Evolutionary conservation across 192 early-diverging fungal genomes (phyloP).

Genomic region (Dimargaris verticillata): DNA sequence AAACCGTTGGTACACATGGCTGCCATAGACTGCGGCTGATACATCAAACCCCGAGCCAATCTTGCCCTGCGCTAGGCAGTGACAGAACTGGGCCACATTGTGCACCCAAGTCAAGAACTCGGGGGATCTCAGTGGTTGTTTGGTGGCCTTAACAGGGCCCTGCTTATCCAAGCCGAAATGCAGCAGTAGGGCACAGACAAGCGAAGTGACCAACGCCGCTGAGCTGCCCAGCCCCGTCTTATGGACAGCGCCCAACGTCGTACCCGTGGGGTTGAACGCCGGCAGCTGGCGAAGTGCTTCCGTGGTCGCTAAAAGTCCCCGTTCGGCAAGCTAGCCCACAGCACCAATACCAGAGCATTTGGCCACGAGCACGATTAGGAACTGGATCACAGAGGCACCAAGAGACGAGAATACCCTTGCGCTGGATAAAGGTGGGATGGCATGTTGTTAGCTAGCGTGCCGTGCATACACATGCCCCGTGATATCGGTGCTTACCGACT

Average conservation of each 20-base stretch:
- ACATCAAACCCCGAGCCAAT: conserved; percentile 96
- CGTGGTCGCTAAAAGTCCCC: conserved; percentile 31
- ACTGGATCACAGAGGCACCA: background rate
- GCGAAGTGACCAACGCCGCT: conserved; percentile 88
- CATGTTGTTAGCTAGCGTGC: background rate
- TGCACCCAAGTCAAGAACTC: conserved; percentile 40
- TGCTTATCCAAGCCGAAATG: conserved; percentile 46
- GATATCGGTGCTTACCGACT: conserved; percentile 32
- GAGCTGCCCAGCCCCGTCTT: conserved; percentile 96
- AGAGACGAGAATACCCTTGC: background rate
- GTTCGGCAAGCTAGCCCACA: conserved; percentile 28
- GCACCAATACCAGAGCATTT: no score
- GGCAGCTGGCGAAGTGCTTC: conserved; percentile 38
- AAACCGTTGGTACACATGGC: conserved; percentile 75
- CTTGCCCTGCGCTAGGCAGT: conserved; percentile 97
- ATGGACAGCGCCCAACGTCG: conserved; percentile 48
- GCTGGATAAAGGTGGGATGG: background rate
- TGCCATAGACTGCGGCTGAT: conserved; percentile 78
- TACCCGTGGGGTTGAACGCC: conserved; percentile 43
- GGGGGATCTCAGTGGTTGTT: background rate
- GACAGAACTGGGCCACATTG: conserved; percentile 76
- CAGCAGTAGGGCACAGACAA: conserved; percentile 59
- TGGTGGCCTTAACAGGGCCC: no score
- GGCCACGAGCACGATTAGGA: background rate
- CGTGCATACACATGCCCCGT: background rate